Base-by-base conservation (phyloP, 2,329 filamentous ascomycete species). In the Monascus ruber region DNA sequence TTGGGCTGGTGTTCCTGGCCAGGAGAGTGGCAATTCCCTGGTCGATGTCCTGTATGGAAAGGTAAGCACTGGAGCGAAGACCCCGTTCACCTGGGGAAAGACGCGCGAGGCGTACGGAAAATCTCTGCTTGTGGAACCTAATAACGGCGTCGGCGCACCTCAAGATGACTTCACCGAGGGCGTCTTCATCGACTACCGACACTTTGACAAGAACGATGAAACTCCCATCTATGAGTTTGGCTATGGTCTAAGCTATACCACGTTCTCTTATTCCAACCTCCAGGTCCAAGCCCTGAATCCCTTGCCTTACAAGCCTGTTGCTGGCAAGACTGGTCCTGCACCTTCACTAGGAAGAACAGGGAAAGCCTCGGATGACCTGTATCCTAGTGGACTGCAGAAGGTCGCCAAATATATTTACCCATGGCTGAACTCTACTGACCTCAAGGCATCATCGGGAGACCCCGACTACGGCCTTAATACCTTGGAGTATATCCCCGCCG, bases 11-110 rank as follows among this genome's bases (percentile, higher is more conserved):
- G 67, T 87, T 33, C 82, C 82, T 0, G 82, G 82, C 26, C 77
- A 86, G 52, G 80, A 88, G 61, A 83, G 75, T 48, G 83, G 83
- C 7, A 85, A 85, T 52, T 74, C 81, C 3, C 74, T 87, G 35
- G 78, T 79, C 3, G 83, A 87, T 53, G 69, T 87, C 24, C 70
- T 87, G 5, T 87, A 84, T 57, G 83, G 83, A 41, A 66, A 68
- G 38, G 66, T 74, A 53, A 80, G 79, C 57, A 77, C 77, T 10
- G 72, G 73, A 39, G 77, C 67, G 49, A 80, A 80, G 62, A 62
- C 73, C 5, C 72, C 75, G 9, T 80, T 81, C 61, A 79, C 76
- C 36, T 69, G 77, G 59, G 77, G 72, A 31, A 62, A 62, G 46
- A 63, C 64, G 8, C 68, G 66, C 25, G 63, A 67, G 36, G 66